Base-by-base conservation (phyloP, 495 filamentous ascomycete species). In the Penicillium robsamsonii region DNA sequence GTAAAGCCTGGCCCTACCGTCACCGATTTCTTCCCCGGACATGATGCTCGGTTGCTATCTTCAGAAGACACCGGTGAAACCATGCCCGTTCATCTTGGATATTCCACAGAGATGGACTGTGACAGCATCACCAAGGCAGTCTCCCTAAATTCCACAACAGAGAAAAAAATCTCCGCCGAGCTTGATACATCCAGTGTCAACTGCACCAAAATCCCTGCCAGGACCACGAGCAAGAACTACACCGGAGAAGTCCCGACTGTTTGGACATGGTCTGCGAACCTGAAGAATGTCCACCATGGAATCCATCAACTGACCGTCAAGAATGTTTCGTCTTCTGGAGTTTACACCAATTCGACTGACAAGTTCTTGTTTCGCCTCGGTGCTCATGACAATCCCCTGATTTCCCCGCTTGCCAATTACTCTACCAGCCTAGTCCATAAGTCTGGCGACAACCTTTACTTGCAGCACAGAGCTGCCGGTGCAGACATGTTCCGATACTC, bases 401-500 rank as follows among this genome's bases (percentile, higher is more conserved):
- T 85, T 15, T 82, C 78, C 53, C 57, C 65, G n/a, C 49, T 66
- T 24, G 77, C 79, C 38, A 87, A 86, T 63, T 87, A 87, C 67
- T 78, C 83, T 1, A 63, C 65, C 35, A 65, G 57, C 10, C 69
- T 86, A 3, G 62, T 86, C 3, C 65, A 73, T 27, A 64, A 75
- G 40, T 64, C 70, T 20, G 59, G 61, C 1, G 67, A 64, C 7
- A 58, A 55, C 18, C 44, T 81, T 30, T 78, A 70, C 49, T 58
- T 85, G 49, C 70, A 73, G 33, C 84, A 86, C 57, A 75, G 73
- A 50, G 84, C 84, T 2, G 55, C 83, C 1, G 84, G 84, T 31
- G 84, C 84, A 0, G 80, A 84, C 41, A 71, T 71, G 48, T 87
- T 78, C 70, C 78, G 83, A 12, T 85, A 84, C 62, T 80, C 77